These are phyloP conservation scores for Eucalyptus melliodora DNA, from an alignment of 345 rosid genomes.

Conservation along the genomic window DNA sequence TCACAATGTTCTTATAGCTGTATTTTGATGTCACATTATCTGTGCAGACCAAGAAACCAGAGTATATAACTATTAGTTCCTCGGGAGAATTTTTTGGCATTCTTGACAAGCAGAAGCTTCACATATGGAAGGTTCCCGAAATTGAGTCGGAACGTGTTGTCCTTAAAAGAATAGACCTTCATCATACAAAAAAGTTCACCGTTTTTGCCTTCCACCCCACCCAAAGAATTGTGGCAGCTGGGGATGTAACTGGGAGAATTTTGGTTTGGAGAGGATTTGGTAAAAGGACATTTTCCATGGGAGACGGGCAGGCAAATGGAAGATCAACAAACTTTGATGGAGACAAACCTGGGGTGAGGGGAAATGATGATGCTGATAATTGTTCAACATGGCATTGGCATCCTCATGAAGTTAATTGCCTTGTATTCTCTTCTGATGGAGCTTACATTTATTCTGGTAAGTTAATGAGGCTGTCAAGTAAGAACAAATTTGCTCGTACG, in stretches of 20 bases:
- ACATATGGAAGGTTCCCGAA: conserved; percentile 66
- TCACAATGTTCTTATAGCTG: neutral
- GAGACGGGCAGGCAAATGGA: conserved; percentile 4
- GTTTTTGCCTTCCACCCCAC: conserved; percentile 78
- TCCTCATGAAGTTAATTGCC: conserved; percentile 51
- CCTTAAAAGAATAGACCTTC: conserved; percentile 50
- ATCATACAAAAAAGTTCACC: conserved; percentile 66
- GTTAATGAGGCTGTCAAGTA: neutral
- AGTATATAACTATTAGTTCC: conserved; percentile 45
- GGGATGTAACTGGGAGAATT: conserved; percentile 89
- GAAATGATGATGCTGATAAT: conserved; percentile 86
- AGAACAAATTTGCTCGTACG: neutral
- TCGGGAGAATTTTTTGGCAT: conserved; percentile 61
- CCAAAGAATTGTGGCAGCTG: conserved; percentile 73
- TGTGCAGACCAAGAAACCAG: conserved; percentile 52
- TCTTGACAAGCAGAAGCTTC: conserved; percentile 34
- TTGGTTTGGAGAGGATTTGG: conserved; percentile 89
- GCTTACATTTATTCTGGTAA: conserved; percentile 83
- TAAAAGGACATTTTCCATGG: conserved; percentile 23
- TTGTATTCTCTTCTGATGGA: conserved; percentile 89
- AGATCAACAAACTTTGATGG: conserved; percentile 22
- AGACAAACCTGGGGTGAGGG: conserved; percentile 88
- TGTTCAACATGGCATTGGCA: conserved; percentile 96
- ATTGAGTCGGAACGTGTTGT: conserved; percentile 22
- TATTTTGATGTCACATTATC: neutral